Evolutionary conservation across 2,329 filamentous ascomycete species (phyloP), one percentile per base, ranked within the genome.

Genomic region (Botryotinia narcissicola): DNA sequence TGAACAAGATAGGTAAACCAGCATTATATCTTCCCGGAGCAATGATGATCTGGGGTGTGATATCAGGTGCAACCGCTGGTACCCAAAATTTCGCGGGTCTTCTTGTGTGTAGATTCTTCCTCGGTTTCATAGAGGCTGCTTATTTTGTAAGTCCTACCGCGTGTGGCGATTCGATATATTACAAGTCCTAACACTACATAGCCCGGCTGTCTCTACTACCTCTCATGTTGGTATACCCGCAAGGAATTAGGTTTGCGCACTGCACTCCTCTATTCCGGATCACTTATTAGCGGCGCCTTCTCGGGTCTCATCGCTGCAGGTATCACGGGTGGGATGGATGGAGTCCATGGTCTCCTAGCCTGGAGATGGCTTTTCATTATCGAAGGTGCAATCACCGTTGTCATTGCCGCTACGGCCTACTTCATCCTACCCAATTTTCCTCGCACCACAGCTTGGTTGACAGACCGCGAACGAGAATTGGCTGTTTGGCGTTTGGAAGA

Each of bases 331-430:
- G 88, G 90, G 68, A 87, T 94, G 84, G 85, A 91, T 74, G 85
- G 87, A 2, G 82, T 82, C 0, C 82, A 82, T 12, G 90, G 90
- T 0, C 82, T 90, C 4, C 82, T 84, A 3, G 89, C 89, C 6
- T 93, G 87, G 91, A 84, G 89, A 20, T 91, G 87, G 87, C 83
- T 92, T 0, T 92, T 92, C 82, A 89, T 93, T 71, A 89, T 93
- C 57, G 91, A 93, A 80, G 91, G 91, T 37, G 84, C 85, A 25
- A 85, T 91, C 74, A 93, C 91, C 1, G 83, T 93, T 37, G 83
- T 83, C 9, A 84, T 93, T 42, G 90, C 91, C 22, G 79, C 89
- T 9, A 77, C 80, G 1, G 85, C 89, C 2, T 86, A 86, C 79
- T 74, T 88, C 77, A 82, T 93, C 44, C 83, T 94, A 22, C 91